phyloP scores from a whole-genome alignment of 495 filamentous ascomycete species.

The Talaromyces trachyspermus region DNA sequence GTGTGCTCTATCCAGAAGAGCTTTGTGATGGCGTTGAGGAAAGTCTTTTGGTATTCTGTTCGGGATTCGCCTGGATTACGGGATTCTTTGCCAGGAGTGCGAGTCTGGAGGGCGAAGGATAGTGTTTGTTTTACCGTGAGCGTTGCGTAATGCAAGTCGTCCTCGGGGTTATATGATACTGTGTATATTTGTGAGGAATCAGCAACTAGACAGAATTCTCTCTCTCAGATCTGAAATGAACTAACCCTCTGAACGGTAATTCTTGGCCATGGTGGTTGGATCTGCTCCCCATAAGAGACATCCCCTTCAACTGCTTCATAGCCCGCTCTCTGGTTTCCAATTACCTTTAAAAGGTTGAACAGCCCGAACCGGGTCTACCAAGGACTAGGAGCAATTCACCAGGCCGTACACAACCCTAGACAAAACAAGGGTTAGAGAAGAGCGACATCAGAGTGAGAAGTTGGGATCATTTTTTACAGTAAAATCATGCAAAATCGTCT shows the following conservation, averaged over 20 bases:
- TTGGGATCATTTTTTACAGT: constrained; percentile 21
- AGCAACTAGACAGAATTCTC: too few species aligned
- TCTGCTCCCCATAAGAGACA: constrained; percentile 59
- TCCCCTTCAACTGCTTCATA: constrained; percentile 57
- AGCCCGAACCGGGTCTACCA: constrained; percentile 64
- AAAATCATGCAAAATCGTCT: constrained; percentile 59
- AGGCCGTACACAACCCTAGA: constrained; percentile 40
- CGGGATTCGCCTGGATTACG: constrained; percentile 51
- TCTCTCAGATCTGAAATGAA: too few species aligned
- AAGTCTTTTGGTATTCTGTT: constrained; percentile 55
- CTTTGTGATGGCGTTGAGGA: constrained; percentile 63
- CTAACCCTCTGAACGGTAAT: constrained; percentile 53
- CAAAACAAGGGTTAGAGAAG: constrained; percentile 18
- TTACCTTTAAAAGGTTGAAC: constrained; percentile 64
- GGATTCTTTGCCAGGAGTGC: constrained; percentile 58
- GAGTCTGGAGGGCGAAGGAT: constrained; percentile 59
- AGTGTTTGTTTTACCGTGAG: constrained; percentile 64
- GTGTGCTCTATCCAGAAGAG: constrained; percentile 74
- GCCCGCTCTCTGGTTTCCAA: constrained; percentile 59
- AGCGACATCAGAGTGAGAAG: not conserved
- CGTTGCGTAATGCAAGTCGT: constrained; percentile 70
- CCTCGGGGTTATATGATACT: constrained; percentile 62
- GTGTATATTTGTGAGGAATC: too few species aligned
- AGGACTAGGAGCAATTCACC: constrained; percentile 57
- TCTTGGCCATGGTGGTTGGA: constrained; percentile 52